Percentiles rank a stretch among this genome's conserved stretches.
These are phyloP conservation scores for Kwoniella pini DNA, from an alignment of 768 basidiomycete species.

Conservation along the genomic window DNA sequence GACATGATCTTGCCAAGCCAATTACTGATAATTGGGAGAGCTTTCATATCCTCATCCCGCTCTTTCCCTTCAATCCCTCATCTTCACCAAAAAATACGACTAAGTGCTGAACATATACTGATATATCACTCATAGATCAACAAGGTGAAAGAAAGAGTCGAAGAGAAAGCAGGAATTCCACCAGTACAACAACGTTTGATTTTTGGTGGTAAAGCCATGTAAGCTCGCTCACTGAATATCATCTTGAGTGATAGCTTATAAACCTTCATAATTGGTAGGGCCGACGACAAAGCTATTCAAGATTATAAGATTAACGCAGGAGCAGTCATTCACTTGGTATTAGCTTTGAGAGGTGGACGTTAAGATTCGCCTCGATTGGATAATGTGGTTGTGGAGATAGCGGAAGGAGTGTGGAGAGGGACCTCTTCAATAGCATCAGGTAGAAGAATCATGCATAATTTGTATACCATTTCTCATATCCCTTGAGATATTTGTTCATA, in stretches of 20 bases:
- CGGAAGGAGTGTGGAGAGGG: too few species aligned
- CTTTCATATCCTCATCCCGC: too few species aligned
- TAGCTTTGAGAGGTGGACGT: constrained; percentile 88
- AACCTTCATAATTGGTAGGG: constrained; percentile 59
- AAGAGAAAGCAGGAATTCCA: constrained; percentile 97
- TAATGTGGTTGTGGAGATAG: too few species aligned
- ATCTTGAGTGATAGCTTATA: neutral
- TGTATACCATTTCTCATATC: neutral
- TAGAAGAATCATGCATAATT: constrained; percentile 9
- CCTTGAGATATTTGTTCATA: neutral
- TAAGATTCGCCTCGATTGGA: neutral
- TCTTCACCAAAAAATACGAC: too few species aligned
- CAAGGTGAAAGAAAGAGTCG: constrained; percentile 95
- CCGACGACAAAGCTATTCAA: constrained; percentile 84
- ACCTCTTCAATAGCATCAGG: too few species aligned
- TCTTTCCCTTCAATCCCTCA: too few species aligned
- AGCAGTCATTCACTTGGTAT: constrained; percentile 86
- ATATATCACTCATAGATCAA: constrained; percentile 64
- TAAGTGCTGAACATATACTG: neutral
- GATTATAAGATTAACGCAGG: constrained; percentile 83
- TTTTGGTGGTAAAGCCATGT: constrained; percentile 91
- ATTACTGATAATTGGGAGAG: too few species aligned
- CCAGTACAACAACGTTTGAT: constrained; percentile 94
- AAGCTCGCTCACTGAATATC: constrained; percentile 38
- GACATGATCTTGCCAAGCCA: too few species aligned